Base-by-base conservation (phyloP, 306 rosid genomes). In the Argentina anserina region DNA sequence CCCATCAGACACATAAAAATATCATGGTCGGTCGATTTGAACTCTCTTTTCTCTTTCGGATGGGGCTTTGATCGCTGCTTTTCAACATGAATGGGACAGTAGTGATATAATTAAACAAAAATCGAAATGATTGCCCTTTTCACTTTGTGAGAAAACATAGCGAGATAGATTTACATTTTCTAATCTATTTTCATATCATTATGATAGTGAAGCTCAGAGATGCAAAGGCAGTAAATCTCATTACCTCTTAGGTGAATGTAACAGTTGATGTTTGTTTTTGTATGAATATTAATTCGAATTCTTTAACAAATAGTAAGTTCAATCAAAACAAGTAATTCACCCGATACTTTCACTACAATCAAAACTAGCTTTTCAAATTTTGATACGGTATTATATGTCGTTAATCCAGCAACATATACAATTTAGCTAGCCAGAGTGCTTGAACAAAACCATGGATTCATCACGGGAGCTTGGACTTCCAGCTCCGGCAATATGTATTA, bases 401-500 rank as follows among this genome's bases (percentile, higher is more conserved):
- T n/a, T n/a, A n/a, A 23, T 53, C 31, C 11, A 52, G 55, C 23
- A 11, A 4, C 53, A 47, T 17, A 5, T 49, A 53, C 12, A n/a
- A n/a, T n/a, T n/a, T n/a, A n/a, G n/a, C n/a, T n/a, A n/a, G n/a
- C 26, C 14, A n/a, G 55, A 20, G 53, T 47, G 58, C 28, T 53
- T 53, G 60, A 53, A 28, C 20, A 28, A 58, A 13, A 56, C 17
- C 63, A 58, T 26, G 28, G 39, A 31, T 41, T 14, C 45, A 31
- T 56, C 65, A 58, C 61, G 74, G 55, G 72, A 71, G 53, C 33
- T 52, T 53, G 29, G 69, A 65, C 33, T 65, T 50, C 67, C 68
- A 31, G 25, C 21, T 31, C 61, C 43, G 69, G 61, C 55, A 55
- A 65, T 33, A 58, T 25, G 56, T 23, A 47, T 17, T 43, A 43